Percentiles rank a stretch among this genome's conserved stretches.
phyloP scores from a whole-genome alignment of 352 stramenopile species.

The Phytophthora sansomeana region DNA sequence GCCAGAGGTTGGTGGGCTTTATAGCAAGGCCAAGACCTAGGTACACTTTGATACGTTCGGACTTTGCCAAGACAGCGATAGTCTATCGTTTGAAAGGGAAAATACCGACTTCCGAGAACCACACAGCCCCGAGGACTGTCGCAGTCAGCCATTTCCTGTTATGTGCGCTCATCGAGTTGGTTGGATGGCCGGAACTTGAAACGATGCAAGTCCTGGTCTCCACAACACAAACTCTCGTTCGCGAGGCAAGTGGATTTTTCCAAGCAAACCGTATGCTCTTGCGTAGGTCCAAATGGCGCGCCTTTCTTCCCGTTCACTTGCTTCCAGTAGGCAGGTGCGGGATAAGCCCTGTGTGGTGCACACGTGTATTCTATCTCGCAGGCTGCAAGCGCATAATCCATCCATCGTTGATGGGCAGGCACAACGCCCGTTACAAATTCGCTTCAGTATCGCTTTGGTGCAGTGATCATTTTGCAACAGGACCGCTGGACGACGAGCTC shows the following conservation, averaged over 20 bases:
- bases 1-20: slow-evolving; percentile 11
- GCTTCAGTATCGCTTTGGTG: slow-evolving; percentile 23
- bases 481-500: too few relatives aligned
- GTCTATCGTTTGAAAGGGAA: not conserved
- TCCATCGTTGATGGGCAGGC: slow-evolving; percentile 28
- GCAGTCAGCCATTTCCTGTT: slow-evolving; percentile 9
- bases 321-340: not conserved
- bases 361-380: not conserved
- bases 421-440: slow-evolving; percentile 30
- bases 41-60: not conserved
- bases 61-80: not conserved
- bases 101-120: not conserved
- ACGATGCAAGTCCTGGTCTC: slow-evolving; percentile 12
- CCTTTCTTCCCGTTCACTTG: slow-evolving; percentile 23
- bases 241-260: slow-evolving; percentile 34
- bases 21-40: not conserved
- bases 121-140: slow-evolving; percentile 6
- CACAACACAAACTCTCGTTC: slow-evolving; percentile 21
- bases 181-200: slow-evolving; percentile 13
- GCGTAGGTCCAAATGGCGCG: slow-evolving; percentile 3
- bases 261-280: slow-evolving; percentile 6
- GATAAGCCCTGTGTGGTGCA: slow-evolving; percentile 18
- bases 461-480: slow-evolving; percentile 25
- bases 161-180: slow-evolving; percentile 1
- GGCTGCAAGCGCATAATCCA: not conserved